These are phyloP conservation scores for Truncatella angustata DNA, from an alignment of 2,329 filamentous ascomycete species.

Conservation along the genomic window DNA sequence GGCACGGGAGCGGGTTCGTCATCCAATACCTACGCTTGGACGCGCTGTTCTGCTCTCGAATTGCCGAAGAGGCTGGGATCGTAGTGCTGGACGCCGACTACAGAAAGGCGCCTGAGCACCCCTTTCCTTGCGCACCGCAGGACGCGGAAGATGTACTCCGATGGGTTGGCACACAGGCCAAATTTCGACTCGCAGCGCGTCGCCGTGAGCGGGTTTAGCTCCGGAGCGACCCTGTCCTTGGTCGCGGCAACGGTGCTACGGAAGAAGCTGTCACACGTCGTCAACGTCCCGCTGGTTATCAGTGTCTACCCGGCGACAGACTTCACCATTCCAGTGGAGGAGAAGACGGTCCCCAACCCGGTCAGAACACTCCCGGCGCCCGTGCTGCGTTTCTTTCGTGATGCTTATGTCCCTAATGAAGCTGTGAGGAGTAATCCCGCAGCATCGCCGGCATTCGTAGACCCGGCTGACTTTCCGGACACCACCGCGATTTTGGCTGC, in stretches of 20 bases:
- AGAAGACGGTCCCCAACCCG: neutral
- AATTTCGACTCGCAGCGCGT: neutral
- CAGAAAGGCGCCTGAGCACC: constrained; percentile 47
- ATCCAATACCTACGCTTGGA: constrained; percentile 11
- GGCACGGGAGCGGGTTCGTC: constrained; percentile 20
- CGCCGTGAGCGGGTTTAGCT: neutral
- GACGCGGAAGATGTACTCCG: neutral
- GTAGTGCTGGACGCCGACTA: constrained; percentile 29
- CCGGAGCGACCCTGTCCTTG: neutral
- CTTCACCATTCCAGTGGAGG: neutral
- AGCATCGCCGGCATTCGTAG: neutral
- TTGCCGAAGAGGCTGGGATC: constrained; percentile 10
- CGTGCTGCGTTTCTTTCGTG: neutral
- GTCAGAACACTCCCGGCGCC: neutral
- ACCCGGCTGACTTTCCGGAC: neutral
- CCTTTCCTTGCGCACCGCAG: constrained; percentile 40
- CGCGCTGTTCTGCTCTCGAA: constrained; percentile 13
- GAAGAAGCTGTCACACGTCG: neutral
- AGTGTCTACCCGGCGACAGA: neutral
- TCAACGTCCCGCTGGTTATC: neutral
- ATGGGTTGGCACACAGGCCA: neutral
- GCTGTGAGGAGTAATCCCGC: neutral
- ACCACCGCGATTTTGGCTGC: neutral
- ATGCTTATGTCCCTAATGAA: neutral
- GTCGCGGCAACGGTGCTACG: neutral